Conservation (phyloP, 2,329 filamentous ascomycete species). For the Setomelanomma holmii region DNA sequence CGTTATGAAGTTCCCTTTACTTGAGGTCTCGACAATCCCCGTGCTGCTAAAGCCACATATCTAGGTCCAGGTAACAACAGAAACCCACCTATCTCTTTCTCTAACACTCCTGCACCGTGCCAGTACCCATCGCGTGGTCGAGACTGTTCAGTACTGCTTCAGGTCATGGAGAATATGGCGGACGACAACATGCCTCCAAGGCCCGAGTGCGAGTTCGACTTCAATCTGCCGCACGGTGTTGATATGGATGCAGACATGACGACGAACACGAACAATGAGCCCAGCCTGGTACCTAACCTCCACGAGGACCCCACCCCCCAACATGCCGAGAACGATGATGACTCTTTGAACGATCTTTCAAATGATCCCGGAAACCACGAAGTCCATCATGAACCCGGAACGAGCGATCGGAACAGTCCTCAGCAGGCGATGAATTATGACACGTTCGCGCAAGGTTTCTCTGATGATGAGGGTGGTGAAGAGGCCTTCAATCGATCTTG, state of each 20-base stretch:
- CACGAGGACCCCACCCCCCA: not conserved
- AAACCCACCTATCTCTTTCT: no score
- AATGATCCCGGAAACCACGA: not conserved
- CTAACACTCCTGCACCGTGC: no score
- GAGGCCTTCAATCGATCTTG: conserved; percentile 16
- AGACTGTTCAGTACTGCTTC: no score
- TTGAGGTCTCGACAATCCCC: no score
- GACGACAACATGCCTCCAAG: not conserved
- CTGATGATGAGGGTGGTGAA: conserved; percentile 21
- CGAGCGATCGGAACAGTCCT: not conserved
- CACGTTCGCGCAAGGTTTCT: conserved; percentile 12
- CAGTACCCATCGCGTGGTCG: no score
- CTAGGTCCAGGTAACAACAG: no score
- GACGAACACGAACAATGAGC: no score
- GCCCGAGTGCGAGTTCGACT: conserved; percentile 13
- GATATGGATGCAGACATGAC: conserved; percentile 3
- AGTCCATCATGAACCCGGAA: no score
- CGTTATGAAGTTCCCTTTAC: no score
- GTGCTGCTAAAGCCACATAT: no score
- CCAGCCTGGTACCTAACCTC: no score
- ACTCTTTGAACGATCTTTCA: not conserved
- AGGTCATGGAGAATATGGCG: not conserved
- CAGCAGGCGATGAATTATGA: conserved; percentile 4
- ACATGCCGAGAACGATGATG: not conserved
- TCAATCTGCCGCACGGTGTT: conserved; percentile 15